Evolutionary conservation across 1,284 basidiomycete genomes (phyloP), one percentile per base, ranked within the genome.

Genomic region (Trichosporon sp.): DNA sequence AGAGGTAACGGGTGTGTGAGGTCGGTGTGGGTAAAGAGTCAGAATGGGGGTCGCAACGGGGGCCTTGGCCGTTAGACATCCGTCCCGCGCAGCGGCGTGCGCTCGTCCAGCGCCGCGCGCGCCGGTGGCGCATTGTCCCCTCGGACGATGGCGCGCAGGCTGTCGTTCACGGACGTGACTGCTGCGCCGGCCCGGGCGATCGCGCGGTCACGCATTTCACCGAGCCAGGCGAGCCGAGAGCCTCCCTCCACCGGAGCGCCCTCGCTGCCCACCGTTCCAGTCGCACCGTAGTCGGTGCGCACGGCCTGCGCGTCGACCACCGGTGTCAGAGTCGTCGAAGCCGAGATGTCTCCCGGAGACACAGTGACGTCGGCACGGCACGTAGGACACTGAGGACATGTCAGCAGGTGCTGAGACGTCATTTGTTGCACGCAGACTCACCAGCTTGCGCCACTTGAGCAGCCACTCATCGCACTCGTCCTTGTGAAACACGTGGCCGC

Each of bases 391-490:
- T 95, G 73, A 23, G n/a, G 65, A 44, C 13, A 42, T 9, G 65
- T 70, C 65, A 68, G 56, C 42, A 3, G 58, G 11, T 42, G 11
- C 23, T 18, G 31, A 15, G 9, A 51, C 15, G 21, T 75, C 8
- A 66, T 65, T 8, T 32, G 18, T 32, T 60, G 56, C 15, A 86
- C 90, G 77, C 76, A 93, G 93, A 86, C 90, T 77, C 76, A 93
- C 92, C 80, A 94, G 83, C 85, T 95, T 94, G 85, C 93, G 92
- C 81, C 91, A 88, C 72, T 91, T 89, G 70, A 94, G 90, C 70
- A 97, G 84, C 94, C 94, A 97, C 74, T 90, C 87, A 78, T 94
- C 92, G 56, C 95, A 89, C 81, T 95, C 93, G 60, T 90, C 88
- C 66, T 84, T 83, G 73, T 85, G 85, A 73, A 84, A 86, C 34